A percentile compares a stretch with the other conserved stretches of the same genome.
phyloP scores from a whole-genome alignment of 345 rosid species.

The Luvunga scandens region DNA sequence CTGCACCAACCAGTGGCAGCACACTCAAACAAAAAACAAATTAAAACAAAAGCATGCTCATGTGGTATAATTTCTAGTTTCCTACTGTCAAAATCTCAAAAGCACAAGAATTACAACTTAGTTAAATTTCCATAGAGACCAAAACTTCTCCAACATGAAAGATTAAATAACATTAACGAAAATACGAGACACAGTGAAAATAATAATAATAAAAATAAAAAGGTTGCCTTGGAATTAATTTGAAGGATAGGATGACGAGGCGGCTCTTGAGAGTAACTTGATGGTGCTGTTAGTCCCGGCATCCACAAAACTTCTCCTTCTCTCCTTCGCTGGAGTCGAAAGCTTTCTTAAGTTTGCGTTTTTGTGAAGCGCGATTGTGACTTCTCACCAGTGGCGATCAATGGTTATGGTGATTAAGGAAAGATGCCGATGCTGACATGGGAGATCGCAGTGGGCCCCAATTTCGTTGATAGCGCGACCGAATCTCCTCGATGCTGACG shows the following conservation, averaged over 20 bases:
- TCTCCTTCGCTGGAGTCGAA: background rate
- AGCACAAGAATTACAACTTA: background rate
- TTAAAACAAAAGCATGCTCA: background rate
- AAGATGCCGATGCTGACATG: too few relatives aligned
- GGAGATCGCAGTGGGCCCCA: too few relatives aligned
- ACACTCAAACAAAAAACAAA: background rate
- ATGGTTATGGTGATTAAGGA: too few relatives aligned
- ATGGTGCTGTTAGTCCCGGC: conserved; percentile 80
- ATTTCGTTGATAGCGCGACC: too few relatives aligned
- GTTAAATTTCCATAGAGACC: background rate
- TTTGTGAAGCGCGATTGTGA: background rate
- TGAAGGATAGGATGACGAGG: conserved; percentile 68
- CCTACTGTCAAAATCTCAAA: background rate
- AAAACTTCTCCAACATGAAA: background rate
- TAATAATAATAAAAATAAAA: background rate
- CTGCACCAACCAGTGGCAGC: conserved; percentile 35
- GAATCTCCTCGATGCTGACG: too few relatives aligned
- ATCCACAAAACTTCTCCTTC: conserved; percentile 23
- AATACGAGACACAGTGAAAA: background rate
- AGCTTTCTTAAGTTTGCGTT: too few relatives aligned
- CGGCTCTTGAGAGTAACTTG: conserved; percentile 77
- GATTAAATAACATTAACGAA: background rate
- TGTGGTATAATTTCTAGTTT: background rate
- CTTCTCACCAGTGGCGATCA: too few relatives aligned
- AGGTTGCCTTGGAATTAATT: conserved; percentile 68